A percentile compares a stretch with the other conserved stretches of the same genome.
Conservation (phyloP, 2,329 filamentous ascomycete genomes). For the Diaporthe destruens region DNA sequence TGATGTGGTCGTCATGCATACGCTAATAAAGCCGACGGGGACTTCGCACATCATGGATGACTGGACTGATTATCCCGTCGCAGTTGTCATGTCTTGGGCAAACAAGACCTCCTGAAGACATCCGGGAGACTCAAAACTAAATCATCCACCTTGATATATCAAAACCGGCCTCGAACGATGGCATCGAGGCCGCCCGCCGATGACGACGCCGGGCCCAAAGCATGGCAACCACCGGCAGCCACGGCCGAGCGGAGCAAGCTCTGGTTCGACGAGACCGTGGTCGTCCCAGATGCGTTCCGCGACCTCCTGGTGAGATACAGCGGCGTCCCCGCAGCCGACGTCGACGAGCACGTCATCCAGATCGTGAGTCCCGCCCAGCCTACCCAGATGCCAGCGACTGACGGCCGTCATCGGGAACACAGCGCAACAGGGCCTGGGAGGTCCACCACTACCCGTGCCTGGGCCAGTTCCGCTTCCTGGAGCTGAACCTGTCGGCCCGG, state of each 20-base stretch:
- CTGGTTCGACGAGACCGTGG: conserved; percentile 36
- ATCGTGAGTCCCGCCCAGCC: conserved; percentile 12
- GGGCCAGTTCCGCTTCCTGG: conserved; percentile 57
- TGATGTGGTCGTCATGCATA: neutral
- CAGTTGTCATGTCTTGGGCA: neutral
- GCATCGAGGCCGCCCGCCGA: neutral
- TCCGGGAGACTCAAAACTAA: neutral
- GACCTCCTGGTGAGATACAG: conserved; percentile 34
- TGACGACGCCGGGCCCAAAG: neutral
- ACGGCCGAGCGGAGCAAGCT: conserved; percentile 28
- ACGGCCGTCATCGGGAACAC: neutral
- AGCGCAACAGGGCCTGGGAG: conserved; percentile 46
- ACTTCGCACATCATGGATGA: neutral
- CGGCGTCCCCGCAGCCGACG: conserved; percentile 20
- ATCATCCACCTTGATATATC: no score
- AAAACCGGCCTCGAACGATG: neutral
- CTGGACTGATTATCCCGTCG: neutral
- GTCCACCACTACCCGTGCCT: conserved; percentile 57
- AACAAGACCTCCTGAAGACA: neutral
- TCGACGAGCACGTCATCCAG: conserved; percentile 38
- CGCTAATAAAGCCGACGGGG: neutral
- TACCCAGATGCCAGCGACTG: no score
- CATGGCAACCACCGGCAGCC: neutral
- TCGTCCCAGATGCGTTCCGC: conserved; percentile 33
- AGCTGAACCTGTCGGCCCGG: conserved; percentile 52